Percentiles rank a stretch among this genome's conserved stretches.
These are phyloP conservation scores for Boletus sp. DNA, from an alignment of 768 basidiomycete species.

Conservation along the genomic window DNA sequence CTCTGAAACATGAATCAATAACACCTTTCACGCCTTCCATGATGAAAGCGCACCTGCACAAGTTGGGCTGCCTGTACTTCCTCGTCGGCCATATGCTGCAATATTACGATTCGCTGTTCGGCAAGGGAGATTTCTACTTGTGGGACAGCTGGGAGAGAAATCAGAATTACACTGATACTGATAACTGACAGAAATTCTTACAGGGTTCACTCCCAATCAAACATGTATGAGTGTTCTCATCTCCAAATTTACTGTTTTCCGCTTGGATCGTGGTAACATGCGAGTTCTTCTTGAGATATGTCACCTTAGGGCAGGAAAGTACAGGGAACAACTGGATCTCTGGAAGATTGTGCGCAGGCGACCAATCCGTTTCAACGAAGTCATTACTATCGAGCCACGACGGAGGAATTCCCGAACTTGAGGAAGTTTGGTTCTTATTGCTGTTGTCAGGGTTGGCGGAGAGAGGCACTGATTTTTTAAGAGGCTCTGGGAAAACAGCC, in stretches of 20 bases:
- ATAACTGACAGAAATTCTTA: slow-evolving; percentile 32
- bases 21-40: background rate
- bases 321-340: slow-evolving; percentile 66
- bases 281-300: slow-evolving; percentile 67
- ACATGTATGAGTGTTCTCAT: slow-evolving; percentile 80
- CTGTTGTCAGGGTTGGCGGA: slow-evolving; percentile 43
- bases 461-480: slow-evolving; percentile 57
- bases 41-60: slow-evolving; percentile 14
- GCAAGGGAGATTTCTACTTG: slow-evolving; percentile 64
- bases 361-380: slow-evolving; percentile 76
- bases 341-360: slow-evolving; percentile 46
- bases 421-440: slow-evolving; percentile 33
- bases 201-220: slow-evolving; percentile 69
- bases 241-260: slow-evolving; percentile 75
- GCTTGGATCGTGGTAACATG: slow-evolving; percentile 38
- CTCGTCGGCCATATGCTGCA: slow-evolving; percentile 31
- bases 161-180: background rate
- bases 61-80: slow-evolving; percentile 6
- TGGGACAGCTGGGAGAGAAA: slow-evolving; percentile 46
- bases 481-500: slow-evolving; percentile 72
- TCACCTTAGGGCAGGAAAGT: slow-evolving; percentile 77
- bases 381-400: slow-evolving; percentile 80
- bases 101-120: slow-evolving; percentile 47
- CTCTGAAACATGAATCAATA: slow-evolving; percentile 19
- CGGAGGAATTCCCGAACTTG: slow-evolving; percentile 37